Evolutionary conservation across 176 grass and related monocot genomes (phyloP).

Genomic region (Tillandsia leiboldiana): DNA sequence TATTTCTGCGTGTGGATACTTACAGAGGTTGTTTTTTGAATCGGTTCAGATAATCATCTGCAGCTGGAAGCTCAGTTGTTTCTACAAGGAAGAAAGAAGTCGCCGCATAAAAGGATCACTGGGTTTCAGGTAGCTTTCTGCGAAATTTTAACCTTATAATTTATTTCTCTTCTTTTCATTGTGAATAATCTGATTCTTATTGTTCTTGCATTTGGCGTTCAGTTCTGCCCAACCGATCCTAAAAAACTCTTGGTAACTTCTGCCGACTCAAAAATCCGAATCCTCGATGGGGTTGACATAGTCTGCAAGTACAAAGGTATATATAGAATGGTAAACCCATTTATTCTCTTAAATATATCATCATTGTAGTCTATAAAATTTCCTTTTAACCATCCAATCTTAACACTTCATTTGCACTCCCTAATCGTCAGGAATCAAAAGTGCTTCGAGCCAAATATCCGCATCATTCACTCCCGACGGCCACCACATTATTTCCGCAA

Average conservation of each 20-base stretch:
- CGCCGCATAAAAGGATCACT: slow-evolving; percentile 62
- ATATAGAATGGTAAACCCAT: background rate
- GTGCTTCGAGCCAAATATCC: slow-evolving; percentile 38
- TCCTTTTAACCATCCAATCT: background rate
- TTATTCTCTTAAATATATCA: background rate
- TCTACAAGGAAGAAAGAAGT: slow-evolving; percentile 61
- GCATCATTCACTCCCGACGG: slow-evolving; percentile 71
- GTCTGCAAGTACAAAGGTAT: slow-evolving; percentile 85
- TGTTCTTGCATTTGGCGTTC: slow-evolving; percentile 12
- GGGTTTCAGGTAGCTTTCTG: slow-evolving; percentile 63
- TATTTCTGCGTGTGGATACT: slow-evolving; percentile 11
- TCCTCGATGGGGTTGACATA: slow-evolving; percentile 56
- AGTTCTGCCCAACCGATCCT: slow-evolving; percentile 67
- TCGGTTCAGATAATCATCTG: slow-evolving; percentile 45
- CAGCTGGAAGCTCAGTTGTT: slow-evolving; percentile 45
- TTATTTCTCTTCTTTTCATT: slow-evolving; percentile 8
- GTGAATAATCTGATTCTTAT: slow-evolving; percentile 21
- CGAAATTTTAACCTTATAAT: slow-evolving; percentile 7
- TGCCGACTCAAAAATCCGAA: slow-evolving; percentile 76
- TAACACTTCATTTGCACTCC: background rate
- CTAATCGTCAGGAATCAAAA: slow-evolving; percentile 41
- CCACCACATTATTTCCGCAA: slow-evolving; percentile 54
- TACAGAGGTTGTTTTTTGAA: slow-evolving; percentile 6
- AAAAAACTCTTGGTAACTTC: slow-evolving; percentile 75
- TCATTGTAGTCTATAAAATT: background rate